A percentile compares a stretch with the other conserved stretches of the same genome.
phyloP scores from a whole-genome alignment of 1,139 yeast species.

The Eremothecium coryli region DNA sequence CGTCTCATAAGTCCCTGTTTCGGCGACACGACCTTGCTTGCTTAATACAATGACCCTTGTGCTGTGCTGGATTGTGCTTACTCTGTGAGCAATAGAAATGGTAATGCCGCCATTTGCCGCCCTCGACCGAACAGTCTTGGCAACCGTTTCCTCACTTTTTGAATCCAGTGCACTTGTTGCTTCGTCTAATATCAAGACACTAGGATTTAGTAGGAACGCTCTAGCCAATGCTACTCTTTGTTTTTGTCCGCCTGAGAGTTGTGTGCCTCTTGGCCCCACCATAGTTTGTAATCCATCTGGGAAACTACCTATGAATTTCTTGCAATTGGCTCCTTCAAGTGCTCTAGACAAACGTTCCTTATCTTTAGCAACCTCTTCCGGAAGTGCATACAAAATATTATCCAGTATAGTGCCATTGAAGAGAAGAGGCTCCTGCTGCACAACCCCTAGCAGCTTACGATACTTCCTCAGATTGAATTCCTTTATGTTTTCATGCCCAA shows the following conservation, averaged over 20 bases:
- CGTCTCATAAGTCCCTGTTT: slow-evolving; percentile 61
- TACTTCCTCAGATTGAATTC: slow-evolving; percentile 63
- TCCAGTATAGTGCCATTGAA: slow-evolving; percentile 73
- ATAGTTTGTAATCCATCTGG: slow-evolving; percentile 75
- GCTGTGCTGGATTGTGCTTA: slow-evolving; percentile 71
- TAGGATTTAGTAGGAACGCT: slow-evolving; percentile 59
- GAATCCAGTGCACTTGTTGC: slow-evolving; percentile 77
- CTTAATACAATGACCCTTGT: slow-evolving; percentile 66
- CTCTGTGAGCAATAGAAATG: slow-evolving; percentile 84
- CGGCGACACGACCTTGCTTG: slow-evolving; percentile 61
- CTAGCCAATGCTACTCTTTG: slow-evolving; percentile 86
- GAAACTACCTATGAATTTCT: slow-evolving; percentile 54
- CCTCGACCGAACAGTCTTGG: slow-evolving; percentile 54
- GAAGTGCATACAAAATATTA: slow-evolving; percentile 64
- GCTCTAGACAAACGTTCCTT: slow-evolving; percentile 21
- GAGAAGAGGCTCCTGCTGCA: slow-evolving; percentile 81
- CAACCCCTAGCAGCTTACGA: slow-evolving; percentile 69
- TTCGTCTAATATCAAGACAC: slow-evolving; percentile 61
- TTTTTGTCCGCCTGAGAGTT: slow-evolving; percentile 78
- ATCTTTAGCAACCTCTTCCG: slow-evolving; percentile 40
- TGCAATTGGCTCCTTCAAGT: slow-evolving; percentile 55
- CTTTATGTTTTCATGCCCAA: slow-evolving; percentile 59
- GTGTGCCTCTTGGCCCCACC: slow-evolving; percentile 84
- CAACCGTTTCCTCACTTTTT: slow-evolving; percentile 59
- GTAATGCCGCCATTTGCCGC: slow-evolving; percentile 68